Evolutionary conservation across 768 basidiomycete species (phyloP), one percentile per base, ranked within the genome.

Genomic region (Russula olivacea): DNA sequence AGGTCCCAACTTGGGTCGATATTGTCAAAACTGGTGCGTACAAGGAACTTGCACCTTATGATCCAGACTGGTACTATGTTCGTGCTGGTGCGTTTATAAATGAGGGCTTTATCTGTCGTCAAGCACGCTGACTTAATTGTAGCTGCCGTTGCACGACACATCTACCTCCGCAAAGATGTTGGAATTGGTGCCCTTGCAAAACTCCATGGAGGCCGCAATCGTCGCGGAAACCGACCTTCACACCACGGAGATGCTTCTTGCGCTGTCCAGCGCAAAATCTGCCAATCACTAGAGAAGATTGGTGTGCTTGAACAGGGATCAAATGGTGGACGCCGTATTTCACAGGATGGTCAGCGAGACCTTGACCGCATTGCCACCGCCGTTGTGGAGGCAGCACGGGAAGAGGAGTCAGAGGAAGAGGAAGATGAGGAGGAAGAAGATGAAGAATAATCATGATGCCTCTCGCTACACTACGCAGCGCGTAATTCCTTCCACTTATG

Each of bases 51-150:
- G 96, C 95, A 58, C 97, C 97, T 59, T 98, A 98, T 79, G 93
- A 98, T 78, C 91, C 93, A 48, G 97, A 99, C 77, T 99, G 97
- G 97, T 99, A 87, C 84, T 99, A 98, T 79, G 83, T 96, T 75
- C 93, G 97, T 72, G 91, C 96, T 78, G 95, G 95, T 97, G 72
- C 74, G 86, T 83, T 47, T 23, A 21, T 5, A 32, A 17, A 30
- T 23, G n/a, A 17, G 12, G 50, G 47, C 15, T 30, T 41, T 15
- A 3, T 23, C 40, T 38, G 21, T 32, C 15, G 32, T 49, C 28
- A 5, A 11, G 21, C 23, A 52, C 7, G 36, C 57, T 50, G 19
- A 55, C 55, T 57, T n/a, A 11, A 21, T 54, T 38, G 14, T 71
- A 97, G 95, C 95, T 74, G 92, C 95, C 68, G 79, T 98, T 71